A percentile compares a stretch with the other conserved stretches of the same genome.
These are phyloP conservation scores for Gossypium turneri DNA, from an alignment of 345 rosid genomes.

Conservation along the genomic window DNA sequence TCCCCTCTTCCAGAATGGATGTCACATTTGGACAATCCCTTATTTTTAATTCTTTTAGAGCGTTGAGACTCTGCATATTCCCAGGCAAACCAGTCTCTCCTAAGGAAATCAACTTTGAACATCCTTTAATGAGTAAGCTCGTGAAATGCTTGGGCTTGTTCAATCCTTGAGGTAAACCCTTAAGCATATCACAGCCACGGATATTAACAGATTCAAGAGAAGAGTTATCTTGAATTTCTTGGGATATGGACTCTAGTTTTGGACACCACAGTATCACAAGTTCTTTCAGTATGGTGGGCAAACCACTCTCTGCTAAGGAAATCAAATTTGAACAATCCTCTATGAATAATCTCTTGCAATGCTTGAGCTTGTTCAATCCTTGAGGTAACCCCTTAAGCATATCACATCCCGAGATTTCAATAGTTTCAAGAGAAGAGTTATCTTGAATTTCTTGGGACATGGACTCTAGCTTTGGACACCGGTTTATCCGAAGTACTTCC, in stretches of 20 bases:
- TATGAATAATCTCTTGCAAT: too few relatives aligned
- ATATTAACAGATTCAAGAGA: too few relatives aligned
- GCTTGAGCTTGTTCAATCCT: neutral
- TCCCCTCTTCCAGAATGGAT: neutral
- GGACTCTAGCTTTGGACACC: slow-evolving; percentile 2
- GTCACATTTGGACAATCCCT: neutral
- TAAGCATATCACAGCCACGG: too few relatives aligned
- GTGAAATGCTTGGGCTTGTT: neutral
- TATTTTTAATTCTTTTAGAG: neutral
- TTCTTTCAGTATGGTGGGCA: too few relatives aligned
- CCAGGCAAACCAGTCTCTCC: neutral
- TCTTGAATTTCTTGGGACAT: neutral
- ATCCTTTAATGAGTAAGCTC: too few relatives aligned
- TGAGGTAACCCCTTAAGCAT: neutral
- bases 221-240: too few relatives aligned
- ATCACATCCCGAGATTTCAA: neutral
- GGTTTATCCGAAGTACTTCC: neutral
- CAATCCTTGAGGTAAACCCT: neutral
- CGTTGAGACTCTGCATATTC: neutral
- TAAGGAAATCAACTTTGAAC: neutral
- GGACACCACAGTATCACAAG: too few relatives aligned
- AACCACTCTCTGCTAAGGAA: too few relatives aligned
- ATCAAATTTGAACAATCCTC: too few relatives aligned
- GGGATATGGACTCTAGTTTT: too few relatives aligned
- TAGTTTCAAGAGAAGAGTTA: neutral